Conservation (phyloP, 331 rosid genomes). For the Pyracantha coccinea region DNA sequence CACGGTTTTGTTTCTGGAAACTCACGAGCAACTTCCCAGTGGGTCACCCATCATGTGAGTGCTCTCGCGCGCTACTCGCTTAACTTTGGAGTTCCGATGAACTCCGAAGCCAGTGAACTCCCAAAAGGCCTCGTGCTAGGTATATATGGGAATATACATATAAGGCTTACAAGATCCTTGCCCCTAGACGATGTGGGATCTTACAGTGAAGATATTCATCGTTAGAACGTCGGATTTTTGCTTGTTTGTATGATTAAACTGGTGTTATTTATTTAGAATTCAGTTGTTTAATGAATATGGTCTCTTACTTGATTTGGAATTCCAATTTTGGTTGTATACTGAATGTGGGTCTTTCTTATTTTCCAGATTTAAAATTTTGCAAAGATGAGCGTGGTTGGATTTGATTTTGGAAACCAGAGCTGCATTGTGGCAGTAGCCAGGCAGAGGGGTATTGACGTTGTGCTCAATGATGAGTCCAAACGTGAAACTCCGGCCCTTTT, state of each 20-base stretch:
- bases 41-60: too few species aligned
- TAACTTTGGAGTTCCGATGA: too few species aligned
- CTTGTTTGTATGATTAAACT: not conserved
- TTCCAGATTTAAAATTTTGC: slow-evolving; percentile 16
- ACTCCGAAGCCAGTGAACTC: too few species aligned
- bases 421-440: slow-evolving; percentile 95
- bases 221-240: not conserved
- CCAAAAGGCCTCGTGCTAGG: too few species aligned
- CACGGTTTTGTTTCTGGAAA: too few species aligned
- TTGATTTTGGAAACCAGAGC: slow-evolving; percentile 94
- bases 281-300: not conserved
- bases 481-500: slow-evolving; percentile 93
- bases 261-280: not conserved
- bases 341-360: not conserved
- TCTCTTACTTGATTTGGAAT: not conserved
- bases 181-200: too few species aligned
- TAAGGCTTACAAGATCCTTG: too few species aligned
- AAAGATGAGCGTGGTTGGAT: slow-evolving; percentile 94
- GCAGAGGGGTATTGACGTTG: slow-evolving; percentile 94
- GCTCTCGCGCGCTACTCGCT: too few species aligned
- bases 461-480: slow-evolving; percentile 91
- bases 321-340: not conserved
- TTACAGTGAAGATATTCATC: not conserved
- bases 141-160: too few species aligned
- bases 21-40: too few species aligned